Base-by-base conservation (phyloP, 345 rosid genomes). In the Gossypium stocksii region DNA sequence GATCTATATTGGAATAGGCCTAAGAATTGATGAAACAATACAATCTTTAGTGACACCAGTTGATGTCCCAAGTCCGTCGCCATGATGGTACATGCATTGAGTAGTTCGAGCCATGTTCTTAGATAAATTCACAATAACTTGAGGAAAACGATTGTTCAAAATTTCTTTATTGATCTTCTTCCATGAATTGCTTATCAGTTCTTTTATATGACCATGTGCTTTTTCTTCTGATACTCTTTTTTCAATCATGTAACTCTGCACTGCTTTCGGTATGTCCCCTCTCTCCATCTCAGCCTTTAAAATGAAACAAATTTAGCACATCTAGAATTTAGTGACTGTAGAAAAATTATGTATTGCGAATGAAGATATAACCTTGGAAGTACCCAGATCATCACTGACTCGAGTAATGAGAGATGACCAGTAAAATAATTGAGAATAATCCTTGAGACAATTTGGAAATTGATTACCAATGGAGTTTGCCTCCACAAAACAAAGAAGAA, bases 401-500 rank as follows among this genome's bases (percentile, higher is more conserved):
- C 70, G 54, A 7, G 53, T 66, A 22, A 66, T 46, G 7, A 66
- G 70, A 45, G 70, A 66, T 22, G 70, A 66, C 70, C 11, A 66
- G 12, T 66, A 66, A 45, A 66, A 66, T 23, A 66, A 45, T 25
- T 20, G 54, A 22, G 53, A 66, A 13, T 20, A 66, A 8, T 66
- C 70, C 6, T 66, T 14, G 12, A 45, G 70, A 66, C 53, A 65
- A 19, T 66, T 27, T 14, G 34, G 53, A 14, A 66, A 66, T 46
- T 3, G 54, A 20, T 66, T 38, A 2, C 1, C n/a, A 13, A 45
- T 20, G 70, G 38, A 66, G 54, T 20, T 34, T 20, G 70, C 38
- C 54, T 66, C 54, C 2, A 45, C 70, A 6, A 66, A 66, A 22
- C 70, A 44, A 13, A 66, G 70, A 66, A 66, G 70, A 66, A 66